These are phyloP conservation scores for Ophiostoma montium DNA, from an alignment of 2,329 filamentous ascomycete genomes.

Conservation along the genomic window DNA sequence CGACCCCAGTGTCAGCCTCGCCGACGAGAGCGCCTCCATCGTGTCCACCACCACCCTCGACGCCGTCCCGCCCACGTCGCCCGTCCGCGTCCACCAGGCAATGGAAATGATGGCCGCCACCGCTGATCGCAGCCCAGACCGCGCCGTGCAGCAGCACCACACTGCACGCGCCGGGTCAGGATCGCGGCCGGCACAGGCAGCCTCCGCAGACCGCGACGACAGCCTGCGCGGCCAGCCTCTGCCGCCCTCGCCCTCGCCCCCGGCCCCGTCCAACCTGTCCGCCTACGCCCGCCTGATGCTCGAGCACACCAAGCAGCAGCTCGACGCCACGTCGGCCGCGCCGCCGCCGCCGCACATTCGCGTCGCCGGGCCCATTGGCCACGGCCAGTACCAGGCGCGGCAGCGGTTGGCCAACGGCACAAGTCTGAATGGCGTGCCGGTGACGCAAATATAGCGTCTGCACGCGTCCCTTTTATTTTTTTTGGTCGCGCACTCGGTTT, in stretches of 20 bases:
- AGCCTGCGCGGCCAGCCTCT: neutral
- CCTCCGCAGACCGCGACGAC: neutral
- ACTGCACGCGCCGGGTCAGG: neutral
- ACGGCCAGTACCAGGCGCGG: constrained; percentile 1
- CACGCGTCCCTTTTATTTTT: neutral
- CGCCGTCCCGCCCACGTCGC: neutral
- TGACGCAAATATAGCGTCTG: too few relatives aligned
- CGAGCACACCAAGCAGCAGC: constrained; percentile 50
- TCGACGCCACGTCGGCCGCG: constrained; percentile 40
- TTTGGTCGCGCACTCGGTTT: neutral
- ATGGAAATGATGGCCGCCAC: neutral
- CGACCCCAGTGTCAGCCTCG: neutral
- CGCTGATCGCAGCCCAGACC: neutral
- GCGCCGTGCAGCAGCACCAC: neutral
- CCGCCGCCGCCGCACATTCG: constrained; percentile 17
- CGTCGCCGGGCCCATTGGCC: constrained; percentile 6
- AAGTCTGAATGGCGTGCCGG: constrained; percentile 17
- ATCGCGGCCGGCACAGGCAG: neutral
- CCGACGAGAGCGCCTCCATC: neutral
- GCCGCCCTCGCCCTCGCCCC: constrained; percentile 5
- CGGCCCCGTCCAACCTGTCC: constrained; percentile 18
- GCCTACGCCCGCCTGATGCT: constrained; percentile 48
- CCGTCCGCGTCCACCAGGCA: neutral
- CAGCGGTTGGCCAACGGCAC: constrained; percentile 1
- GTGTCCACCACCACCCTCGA: neutral